Evolutionary conservation across 2,329 filamentous ascomycete genomes (phyloP).

Genomic region (Aspergillus intermedius): DNA sequence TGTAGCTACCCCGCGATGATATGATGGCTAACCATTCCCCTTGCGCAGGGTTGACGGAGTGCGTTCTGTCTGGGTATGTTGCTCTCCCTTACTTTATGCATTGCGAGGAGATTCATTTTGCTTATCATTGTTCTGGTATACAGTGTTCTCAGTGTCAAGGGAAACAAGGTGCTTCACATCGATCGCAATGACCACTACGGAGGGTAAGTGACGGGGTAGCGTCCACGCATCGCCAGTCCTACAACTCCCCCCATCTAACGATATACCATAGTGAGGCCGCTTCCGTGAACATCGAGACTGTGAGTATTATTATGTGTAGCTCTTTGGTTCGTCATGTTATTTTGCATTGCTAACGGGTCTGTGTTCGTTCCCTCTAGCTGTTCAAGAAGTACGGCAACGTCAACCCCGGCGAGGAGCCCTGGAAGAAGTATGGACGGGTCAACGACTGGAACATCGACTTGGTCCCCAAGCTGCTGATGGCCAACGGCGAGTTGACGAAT

Average conservation of each 20-base stretch:
- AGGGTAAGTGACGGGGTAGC: constrained; percentile 58
- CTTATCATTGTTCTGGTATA: constrained; percentile 16
- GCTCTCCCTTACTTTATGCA: constrained; percentile 10
- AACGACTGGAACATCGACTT: constrained; percentile 99
- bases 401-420: constrained; percentile 72
- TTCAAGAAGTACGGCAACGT: constrained; percentile 96
- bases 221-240: constrained; percentile 4
- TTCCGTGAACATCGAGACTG: constrained; percentile 92
- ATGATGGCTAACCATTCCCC: constrained; percentile 19
- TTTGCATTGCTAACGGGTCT: background rate
- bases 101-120: constrained; percentile 1
- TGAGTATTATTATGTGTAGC: constrained; percentile 43
- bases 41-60: constrained; percentile 81
- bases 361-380: constrained; percentile 54
- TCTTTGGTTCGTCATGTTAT: background rate
- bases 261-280: constrained; percentile 67
- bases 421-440: constrained; percentile 92
- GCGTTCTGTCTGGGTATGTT: constrained; percentile 88
- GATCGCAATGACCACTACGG: constrained; percentile 98
- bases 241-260: constrained; percentile 21
- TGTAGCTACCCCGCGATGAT: constrained; percentile 6
- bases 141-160: constrained; percentile 94
- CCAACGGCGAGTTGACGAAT: constrained; percentile 95
- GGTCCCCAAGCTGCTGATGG: constrained; percentile 97
- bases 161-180: constrained; percentile 98